Conservation (phyloP, 345 rosid genomes). For the Rubroshorea leprosula region DNA sequence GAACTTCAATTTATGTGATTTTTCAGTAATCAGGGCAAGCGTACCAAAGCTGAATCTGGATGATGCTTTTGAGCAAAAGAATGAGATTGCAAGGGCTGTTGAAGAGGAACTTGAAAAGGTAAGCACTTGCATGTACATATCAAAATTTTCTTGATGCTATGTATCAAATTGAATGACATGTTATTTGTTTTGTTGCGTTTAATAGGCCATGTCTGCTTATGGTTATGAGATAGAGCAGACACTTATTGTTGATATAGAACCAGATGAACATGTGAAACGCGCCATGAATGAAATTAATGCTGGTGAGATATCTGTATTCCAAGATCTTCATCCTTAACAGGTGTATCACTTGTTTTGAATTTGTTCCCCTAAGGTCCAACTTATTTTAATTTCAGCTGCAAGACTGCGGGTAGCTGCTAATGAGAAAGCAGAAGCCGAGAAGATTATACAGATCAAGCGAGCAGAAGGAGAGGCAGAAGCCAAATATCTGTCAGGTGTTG, state of each 20-base stretch:
- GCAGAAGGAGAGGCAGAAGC: conserved; percentile 48
- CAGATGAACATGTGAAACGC: conserved; percentile 40
- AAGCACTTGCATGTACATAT: not conserved
- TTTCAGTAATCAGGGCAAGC: conserved; percentile 33
- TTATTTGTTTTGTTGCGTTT: not conserved
- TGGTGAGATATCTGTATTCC: conserved; percentile 17
- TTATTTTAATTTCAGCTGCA: conserved; percentile 39
- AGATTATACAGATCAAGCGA: conserved; percentile 43
- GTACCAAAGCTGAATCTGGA: conserved; percentile 39
- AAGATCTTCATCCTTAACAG: too few relatives aligned
- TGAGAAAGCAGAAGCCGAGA: conserved; percentile 50
- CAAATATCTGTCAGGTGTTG: conserved; percentile 39
- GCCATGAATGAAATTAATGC: conserved; percentile 54
- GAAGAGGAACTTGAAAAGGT: conserved; percentile 53
- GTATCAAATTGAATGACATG: not conserved
- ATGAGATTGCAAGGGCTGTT: conserved; percentile 41
- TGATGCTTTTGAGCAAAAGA: conserved; percentile 48
- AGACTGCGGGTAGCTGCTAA: conserved; percentile 43
- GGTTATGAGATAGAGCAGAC: conserved; percentile 50
- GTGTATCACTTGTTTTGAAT: too few relatives aligned
- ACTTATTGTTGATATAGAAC: conserved; percentile 47
- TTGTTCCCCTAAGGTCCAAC: too few relatives aligned
- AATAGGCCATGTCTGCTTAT: conserved; percentile 47
- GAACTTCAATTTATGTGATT: not conserved
- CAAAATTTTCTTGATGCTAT: not conserved